phyloP scores from a whole-genome alignment of 257 asterid species.

The Buddleja alternifolia region DNA sequence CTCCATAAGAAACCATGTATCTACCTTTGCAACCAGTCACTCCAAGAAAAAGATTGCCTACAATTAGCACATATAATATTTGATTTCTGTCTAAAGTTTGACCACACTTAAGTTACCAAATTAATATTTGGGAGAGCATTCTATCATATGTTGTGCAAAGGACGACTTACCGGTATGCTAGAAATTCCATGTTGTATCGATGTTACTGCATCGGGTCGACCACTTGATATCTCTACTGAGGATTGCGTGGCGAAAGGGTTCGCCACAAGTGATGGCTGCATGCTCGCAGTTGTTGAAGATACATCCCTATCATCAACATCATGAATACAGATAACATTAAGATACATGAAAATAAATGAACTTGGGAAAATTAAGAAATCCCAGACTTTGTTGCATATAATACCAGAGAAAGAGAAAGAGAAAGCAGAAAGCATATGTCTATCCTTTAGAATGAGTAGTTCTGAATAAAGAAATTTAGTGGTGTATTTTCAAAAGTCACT shows the following conservation, averaged over 20 bases:
- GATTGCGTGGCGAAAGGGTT: slow-evolving; percentile 17
- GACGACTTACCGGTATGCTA: slow-evolving; percentile 32
- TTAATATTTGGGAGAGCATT: background rate
- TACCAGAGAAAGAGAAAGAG: background rate
- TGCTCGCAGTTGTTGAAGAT: slow-evolving; percentile 24
- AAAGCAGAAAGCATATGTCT: no score
- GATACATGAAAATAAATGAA: background rate
- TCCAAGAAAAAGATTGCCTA: no score
- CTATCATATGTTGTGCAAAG: background rate
- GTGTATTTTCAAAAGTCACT: background rate
- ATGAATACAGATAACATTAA: background rate
- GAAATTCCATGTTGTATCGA: slow-evolving; percentile 33
- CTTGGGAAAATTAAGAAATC: background rate
- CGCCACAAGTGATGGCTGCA: slow-evolving; percentile 26
- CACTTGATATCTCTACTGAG: background rate
- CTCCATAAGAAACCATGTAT: no score
- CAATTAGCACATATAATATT: no score
- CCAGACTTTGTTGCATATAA: background rate
- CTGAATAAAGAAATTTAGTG: background rate
- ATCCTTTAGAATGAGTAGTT: background rate
- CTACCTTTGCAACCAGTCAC: no score
- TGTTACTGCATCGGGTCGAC: slow-evolving; percentile 15
- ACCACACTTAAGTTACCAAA: background rate
- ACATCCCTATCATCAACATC: slow-evolving; percentile 26
- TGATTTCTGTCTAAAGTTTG: no score